Evolutionary conservation across 2,329 filamentous ascomycete genomes (phyloP).

Genomic region (Cytospora piceae): DNA sequence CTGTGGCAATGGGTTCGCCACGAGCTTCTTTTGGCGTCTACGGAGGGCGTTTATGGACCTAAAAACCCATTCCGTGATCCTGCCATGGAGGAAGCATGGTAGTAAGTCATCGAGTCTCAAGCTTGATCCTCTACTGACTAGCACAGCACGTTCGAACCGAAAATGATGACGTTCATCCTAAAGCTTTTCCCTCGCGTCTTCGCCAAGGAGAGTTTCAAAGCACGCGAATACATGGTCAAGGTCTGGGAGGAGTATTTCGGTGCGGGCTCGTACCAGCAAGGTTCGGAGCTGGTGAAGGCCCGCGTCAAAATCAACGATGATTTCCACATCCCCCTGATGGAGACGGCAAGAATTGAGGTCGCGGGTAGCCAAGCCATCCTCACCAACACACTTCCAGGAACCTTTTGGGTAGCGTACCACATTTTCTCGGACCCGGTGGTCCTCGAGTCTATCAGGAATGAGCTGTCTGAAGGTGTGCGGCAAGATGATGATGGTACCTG

Average conservation of each 20-base stretch:
- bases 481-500: background rate
- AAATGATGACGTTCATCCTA: conserved; percentile 16
- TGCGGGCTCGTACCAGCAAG: conserved; percentile 5
- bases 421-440: conserved; percentile 40
- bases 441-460: conserved; percentile 37
- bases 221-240: conserved; percentile 11
- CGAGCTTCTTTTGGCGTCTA: conserved; percentile 14
- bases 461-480: conserved; percentile 17
- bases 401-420: conserved; percentile 45
- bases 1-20: conserved; percentile 20
- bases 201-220: conserved; percentile 8
- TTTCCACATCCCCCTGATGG: background rate
- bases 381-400: conserved; percentile 42
- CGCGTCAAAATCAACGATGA: conserved; percentile 14
- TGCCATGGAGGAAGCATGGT: conserved; percentile 12
- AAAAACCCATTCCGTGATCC: conserved; percentile 22
- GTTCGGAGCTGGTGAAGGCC: conserved; percentile 14
- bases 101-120: conserved; percentile 3
- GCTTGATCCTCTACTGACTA: background rate
- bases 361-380: conserved; percentile 43
- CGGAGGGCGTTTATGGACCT: conserved; percentile 23
- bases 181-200: conserved; percentile 17
- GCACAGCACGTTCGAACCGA: conserved; percentile 18
- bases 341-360: conserved; percentile 37
- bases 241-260: conserved; percentile 16